Evolutionary conservation across 306 rosid species (phyloP).

Genomic region (Arachis stenosperma): DNA sequence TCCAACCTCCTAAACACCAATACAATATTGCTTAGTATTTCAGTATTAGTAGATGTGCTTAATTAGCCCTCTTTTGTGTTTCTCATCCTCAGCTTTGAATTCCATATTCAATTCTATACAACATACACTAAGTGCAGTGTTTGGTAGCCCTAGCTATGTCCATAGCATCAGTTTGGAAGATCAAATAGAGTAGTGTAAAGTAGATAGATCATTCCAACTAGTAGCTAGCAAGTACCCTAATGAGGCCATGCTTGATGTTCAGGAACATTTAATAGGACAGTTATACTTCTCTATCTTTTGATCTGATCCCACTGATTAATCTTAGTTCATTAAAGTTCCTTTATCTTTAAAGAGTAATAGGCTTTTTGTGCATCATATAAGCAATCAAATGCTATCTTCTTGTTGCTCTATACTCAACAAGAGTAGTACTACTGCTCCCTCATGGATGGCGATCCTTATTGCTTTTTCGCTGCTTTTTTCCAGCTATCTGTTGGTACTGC

Average conservation of each 20-base stretch:
- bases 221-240: background rate
- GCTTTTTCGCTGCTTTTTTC: conserved; percentile 50
- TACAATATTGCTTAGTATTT: conserved; percentile 18
- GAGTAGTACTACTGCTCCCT: conserved; percentile 38
- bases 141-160: conserved; percentile 3
- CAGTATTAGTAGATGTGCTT: background rate
- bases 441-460: conserved; percentile 55
- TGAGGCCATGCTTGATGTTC: too few species aligned
- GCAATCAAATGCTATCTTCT: conserved; percentile 60
- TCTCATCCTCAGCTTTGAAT: conserved; percentile 39
- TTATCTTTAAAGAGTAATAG: conserved; percentile 24
- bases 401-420: conserved; percentile 46
- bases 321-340: conserved; percentile 14
- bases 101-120: too few species aligned
- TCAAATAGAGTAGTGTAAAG: background rate
- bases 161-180: background rate
- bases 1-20: conserved; percentile 49
- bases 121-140: too few species aligned
- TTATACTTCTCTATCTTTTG: too few species aligned
- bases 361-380: conserved; percentile 47
- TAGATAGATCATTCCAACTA: too few species aligned
- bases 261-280: too few species aligned
- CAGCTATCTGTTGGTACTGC: conserved; percentile 36
- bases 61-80: too few species aligned
- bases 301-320: background rate